Conservation (phyloP, 371 early-diverging fungal species). For the Mortierella sp. region DNA sequence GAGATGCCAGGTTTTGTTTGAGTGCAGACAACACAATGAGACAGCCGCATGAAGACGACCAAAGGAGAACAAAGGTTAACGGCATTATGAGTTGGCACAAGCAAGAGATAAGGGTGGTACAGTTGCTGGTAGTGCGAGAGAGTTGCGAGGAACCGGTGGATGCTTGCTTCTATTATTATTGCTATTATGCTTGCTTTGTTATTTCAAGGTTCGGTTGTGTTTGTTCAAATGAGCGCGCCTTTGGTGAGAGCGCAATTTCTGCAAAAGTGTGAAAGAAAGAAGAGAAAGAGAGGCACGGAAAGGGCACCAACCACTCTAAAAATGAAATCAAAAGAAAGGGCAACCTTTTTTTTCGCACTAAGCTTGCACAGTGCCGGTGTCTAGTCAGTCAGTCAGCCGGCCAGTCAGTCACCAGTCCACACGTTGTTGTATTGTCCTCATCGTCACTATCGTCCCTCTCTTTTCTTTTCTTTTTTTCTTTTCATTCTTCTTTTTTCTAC, state of each 20-base stretch:
- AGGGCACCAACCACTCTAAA: neutral
- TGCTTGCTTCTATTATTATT: neutral
- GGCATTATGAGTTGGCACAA: neutral
- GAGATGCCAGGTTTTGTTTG: neutral
- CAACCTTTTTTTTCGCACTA: neutral
- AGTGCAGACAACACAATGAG: neutral
- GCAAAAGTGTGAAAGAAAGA: neutral
- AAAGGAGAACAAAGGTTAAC: neutral
- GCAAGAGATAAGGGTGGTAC: neutral
- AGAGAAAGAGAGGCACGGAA: neutral
- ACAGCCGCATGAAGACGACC: neutral
- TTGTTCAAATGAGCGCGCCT: constrained; percentile 12
- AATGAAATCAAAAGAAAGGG: neutral
- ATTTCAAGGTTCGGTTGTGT: neutral
- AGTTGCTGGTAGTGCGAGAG: neutral
- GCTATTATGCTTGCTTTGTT: neutral
- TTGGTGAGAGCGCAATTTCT: neutral
- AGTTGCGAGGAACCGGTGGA: neutral
- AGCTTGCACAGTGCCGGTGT: too few relatives aligned
- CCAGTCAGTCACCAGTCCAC: neutral
- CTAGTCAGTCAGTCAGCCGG: too few relatives aligned
- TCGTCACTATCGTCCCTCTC: constrained; percentile 3
- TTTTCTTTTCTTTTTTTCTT: neutral
- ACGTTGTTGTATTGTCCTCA: neutral
- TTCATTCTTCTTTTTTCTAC: neutral